Evolutionary conservation across 495 filamentous ascomycete genomes (phyloP), one percentile per base, ranked within the genome.

Genomic region (Trichocladium antarcticum): DNA sequence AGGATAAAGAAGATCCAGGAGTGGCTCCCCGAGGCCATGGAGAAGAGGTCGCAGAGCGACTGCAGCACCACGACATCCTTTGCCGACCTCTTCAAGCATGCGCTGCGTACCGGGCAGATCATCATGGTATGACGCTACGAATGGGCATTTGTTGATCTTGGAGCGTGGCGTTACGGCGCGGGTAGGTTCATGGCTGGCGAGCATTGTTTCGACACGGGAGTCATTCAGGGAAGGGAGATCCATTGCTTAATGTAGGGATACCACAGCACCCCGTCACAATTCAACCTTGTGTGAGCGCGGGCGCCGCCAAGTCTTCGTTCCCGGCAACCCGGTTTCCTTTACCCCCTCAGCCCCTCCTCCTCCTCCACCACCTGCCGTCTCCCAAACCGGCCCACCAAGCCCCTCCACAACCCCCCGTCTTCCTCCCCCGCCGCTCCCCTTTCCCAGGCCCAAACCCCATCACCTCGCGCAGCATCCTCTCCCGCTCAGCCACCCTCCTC

Each of bases 1-100:
- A 75, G 88, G 29, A 77, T 85, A 55, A 70, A 79, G 56, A 78
- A 81, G 50, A 84, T 95, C 46, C 63, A 73, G 55, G 74, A 80
- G 62, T 87, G 75, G 80, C 60, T 84, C 45, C 75, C 79, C 5
- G 60, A 79, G 57, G 81, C 80, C 6, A 45, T 75, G 47, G 65
- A 73, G 41, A 81, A 71, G 62, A 60, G 67, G 49, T 63, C 67
- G 14, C 51, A 65, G 45, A 81, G 77, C 54, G 73, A 75, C 34
- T 82, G 78, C 37, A 51, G 50, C 16, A 64, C 57, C 15, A 73
- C 61, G 6, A 42, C 58, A 20, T 34, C 57, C 6, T 71, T 67
- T 42, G 70, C 69, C 0, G 57, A 64, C 20, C 44, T 57, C 31
- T 71, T 73, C 46, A 61, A 49, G 49, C 51, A 55, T n/a, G 67